Base-by-base conservation (phyloP, 1,139 yeast genomes). In the Geotrichum phurueaensis region DNA sequence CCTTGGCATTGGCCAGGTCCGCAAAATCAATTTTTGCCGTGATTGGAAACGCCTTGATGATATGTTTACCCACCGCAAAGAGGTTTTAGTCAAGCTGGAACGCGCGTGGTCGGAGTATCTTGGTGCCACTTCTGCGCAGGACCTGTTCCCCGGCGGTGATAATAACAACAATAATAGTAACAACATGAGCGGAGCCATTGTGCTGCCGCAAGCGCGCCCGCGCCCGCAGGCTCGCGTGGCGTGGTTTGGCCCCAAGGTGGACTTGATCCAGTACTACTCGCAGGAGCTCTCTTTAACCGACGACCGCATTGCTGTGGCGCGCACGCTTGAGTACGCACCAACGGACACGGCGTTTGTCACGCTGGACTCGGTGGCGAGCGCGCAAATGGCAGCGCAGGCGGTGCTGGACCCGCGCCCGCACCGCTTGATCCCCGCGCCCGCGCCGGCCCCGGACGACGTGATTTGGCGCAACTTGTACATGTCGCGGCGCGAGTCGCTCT, bases 331-430 rank as follows among this genome's bases (percentile, higher is more conserved):
- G 22, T 79, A 77, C 64, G 68, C 70, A 36, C 73, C 80, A n/a
- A 75, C 78, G 9, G 76, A 78, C 18, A 76, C 79, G 13, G 96
- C 96, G 0, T 89, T 89, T 71, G 83, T 89, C 25, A 89, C 96
- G 0, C 85, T 89, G 92, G 86, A 85, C 64, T 81, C 89, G 1
- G 96, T 89, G 12, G 89, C 95, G 0, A 85, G 86, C 67, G 96
- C 96, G 1, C 96, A 89, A 70, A 84, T 89, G 87, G 84, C 89
- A 10, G 95, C 96, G 0, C 96, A 89, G 71, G 89, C 96, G 0
- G 87, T 89, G 0, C 75, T 89, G 58, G 95, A 90, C 64, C 96
- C 96, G 0, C 81, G 84, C 59, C 86, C 89, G 0, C 82, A 85
- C 69, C 86, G 86, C 60, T 76, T 89, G 53, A 85, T 88, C 54